Conservation (phyloP, 352 stramenopile species). For the Thalassiosira exigua region DNA sequence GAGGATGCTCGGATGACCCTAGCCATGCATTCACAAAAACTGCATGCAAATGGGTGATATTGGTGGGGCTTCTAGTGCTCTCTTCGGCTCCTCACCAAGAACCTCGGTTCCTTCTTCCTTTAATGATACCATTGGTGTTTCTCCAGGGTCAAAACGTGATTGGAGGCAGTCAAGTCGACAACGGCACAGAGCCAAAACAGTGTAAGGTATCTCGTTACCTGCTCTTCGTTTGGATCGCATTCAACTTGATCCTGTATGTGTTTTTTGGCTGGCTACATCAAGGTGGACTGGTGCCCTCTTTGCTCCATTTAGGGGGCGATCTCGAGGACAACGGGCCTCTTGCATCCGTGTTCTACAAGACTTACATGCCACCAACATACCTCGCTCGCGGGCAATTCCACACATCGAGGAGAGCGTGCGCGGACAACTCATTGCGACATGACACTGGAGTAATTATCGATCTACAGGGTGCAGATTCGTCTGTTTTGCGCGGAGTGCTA, state of each 20-base stretch:
- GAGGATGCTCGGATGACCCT: no score
- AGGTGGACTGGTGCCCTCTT: constrained; percentile 60
- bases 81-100: constrained; percentile 94
- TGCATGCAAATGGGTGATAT: constrained; percentile 52
- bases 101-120: constrained; percentile 90
- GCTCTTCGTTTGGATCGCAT: constrained; percentile 59
- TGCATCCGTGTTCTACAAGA: constrained; percentile 69
- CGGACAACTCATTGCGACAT: neutral
- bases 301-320: constrained; percentile 40
- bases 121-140: constrained; percentile 88
- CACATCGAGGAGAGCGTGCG: constrained; percentile 4
- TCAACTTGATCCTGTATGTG: constrained; percentile 71
- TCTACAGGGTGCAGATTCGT: constrained; percentile 49
- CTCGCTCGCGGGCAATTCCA: constrained; percentile 27
- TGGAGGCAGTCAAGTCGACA: neutral
- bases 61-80: constrained; percentile 87
- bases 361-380: constrained; percentile 83
- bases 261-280: constrained; percentile 82
- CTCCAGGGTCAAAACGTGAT: constrained; percentile 54
- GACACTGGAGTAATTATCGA: constrained; percentile 45
- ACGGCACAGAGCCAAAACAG: neutral
- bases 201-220: constrained; percentile 13
- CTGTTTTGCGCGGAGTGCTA: constrained; percentile 32
- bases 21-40: constrained; percentile 13
- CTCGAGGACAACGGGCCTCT: neutral